These are phyloP conservation scores for Pestalotiopsis sp. DNA, from an alignment of 2,329 filamentous ascomycete species.

Conservation along the genomic window DNA sequence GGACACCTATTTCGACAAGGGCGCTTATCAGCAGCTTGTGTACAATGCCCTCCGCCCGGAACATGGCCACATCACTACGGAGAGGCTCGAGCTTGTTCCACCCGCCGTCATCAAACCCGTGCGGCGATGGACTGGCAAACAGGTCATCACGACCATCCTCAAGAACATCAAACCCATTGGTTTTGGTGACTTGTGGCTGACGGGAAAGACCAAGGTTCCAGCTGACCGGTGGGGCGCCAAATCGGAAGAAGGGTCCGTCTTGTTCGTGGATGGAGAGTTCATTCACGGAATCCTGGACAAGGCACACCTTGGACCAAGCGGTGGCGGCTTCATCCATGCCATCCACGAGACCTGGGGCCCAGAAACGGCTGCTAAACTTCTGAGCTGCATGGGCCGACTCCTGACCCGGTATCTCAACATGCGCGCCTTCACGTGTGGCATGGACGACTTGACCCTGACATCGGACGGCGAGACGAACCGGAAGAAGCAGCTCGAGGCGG, in stretches of 20 bases:
- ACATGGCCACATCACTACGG: constrained; percentile 81
- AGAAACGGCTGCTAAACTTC: constrained; percentile 78
- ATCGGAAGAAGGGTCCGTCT: constrained; percentile 78
- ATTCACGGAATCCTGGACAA: constrained; percentile 94
- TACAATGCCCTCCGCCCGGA: constrained; percentile 90
- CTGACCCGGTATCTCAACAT: constrained; percentile 90
- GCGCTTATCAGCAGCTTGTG: constrained; percentile 90
- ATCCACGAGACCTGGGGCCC: constrained; percentile 94
- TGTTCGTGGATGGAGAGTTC: constrained; percentile 85
- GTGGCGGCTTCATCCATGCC: constrained; percentile 86
- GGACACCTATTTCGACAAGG: constrained; percentile 86
- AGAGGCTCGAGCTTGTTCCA: constrained; percentile 77
- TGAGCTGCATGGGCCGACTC: constrained; percentile 87
- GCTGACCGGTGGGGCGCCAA: constrained; percentile 76
- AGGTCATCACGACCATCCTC: constrained; percentile 88
- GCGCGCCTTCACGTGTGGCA: constrained; percentile 94
- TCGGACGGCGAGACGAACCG: constrained; percentile 74
- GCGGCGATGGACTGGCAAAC: constrained; percentile 91
- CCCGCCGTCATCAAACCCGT: constrained; percentile 83
- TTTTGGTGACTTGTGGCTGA: constrained; percentile 77
- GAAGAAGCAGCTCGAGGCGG: constrained; percentile 66
- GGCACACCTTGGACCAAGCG: constrained; percentile 85
- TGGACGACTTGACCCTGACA: constrained; percentile 91
- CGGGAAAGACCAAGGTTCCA: constrained; percentile 76
- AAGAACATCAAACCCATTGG: constrained; percentile 85